Evolutionary conservation across 116 monocot species (phyloP), one percentile per base, ranked within the genome.

Genomic region (Phalaenopsis hybrid): DNA sequence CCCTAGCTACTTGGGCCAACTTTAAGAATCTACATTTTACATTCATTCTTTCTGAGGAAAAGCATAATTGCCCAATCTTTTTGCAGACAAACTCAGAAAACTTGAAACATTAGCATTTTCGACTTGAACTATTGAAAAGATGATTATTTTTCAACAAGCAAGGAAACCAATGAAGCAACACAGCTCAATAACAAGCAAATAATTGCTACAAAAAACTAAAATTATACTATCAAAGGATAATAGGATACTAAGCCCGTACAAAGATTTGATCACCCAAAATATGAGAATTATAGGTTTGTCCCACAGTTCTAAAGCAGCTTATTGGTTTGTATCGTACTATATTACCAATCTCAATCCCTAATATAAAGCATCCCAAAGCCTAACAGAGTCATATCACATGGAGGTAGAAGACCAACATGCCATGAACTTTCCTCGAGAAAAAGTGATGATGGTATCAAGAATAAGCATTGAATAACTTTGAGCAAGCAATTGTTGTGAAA

Each of bases 31-130:
- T 9, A 15, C 44, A 45, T 44, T 46, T 46, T 75, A n/a, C 44
- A 72, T 72, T 15, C 72, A 34, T 72, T 72, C 72, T 37, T 15
- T 6, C 6, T 8, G 12, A 72, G 34, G 34, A 16, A 16, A 37
- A 6, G 65, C 9, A 65, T 65, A 1, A 65, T 16, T 61, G 16
- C 16, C 43, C 44, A n/a, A 33, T 70, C 41, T 4, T 74, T 74
- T 44, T 17, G 44, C 74, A 74, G 41, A 70, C 74, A 74, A 4
- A 70, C 6, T 16, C 18, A 1, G 17, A 74, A 74, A 74, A 9
- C 37, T 74, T 44, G 17, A 74, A 41, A 74, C 43, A 74, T 6
- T 44, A 74, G 44, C 74, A 74, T 74, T 45, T 74, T 74, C 44
- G 18, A 18, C 13, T 28, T 8, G 20, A 74, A 74, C 16, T 44